These are phyloP conservation scores for Flammula alnicola DNA, from an alignment of 1,284 basidiomycete genomes.

Conservation along the genomic window DNA sequence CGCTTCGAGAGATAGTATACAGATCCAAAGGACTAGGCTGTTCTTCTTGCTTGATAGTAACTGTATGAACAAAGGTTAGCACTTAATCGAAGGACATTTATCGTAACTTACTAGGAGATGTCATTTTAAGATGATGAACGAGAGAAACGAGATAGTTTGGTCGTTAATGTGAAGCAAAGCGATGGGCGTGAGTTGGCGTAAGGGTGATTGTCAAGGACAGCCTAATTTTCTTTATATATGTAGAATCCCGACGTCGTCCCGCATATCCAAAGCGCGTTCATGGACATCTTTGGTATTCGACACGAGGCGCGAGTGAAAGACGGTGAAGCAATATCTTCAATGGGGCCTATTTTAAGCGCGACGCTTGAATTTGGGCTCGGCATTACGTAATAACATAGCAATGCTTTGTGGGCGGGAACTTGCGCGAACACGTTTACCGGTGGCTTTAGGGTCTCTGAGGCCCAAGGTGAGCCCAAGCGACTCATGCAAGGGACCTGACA, in stretches of 20 bases:
- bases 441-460: too few species aligned
- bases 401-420: too few species aligned
- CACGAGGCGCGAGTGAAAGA: background rate
- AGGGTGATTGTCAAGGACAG: background rate
- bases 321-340: too few species aligned
- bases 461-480: too few species aligned
- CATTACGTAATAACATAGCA: too few species aligned
- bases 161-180: background rate
- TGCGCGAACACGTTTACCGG: too few species aligned
- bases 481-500: too few species aligned
- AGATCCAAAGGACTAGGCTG: conserved; percentile 1
- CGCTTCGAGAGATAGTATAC: too few species aligned
- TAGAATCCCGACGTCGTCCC: too few species aligned
- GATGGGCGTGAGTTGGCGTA: background rate
- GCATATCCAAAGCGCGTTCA: too few species aligned
- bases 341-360: too few species aligned
- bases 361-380: too few species aligned
- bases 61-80: background rate
- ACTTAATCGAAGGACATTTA: background rate
- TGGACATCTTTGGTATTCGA: background rate
- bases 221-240: conserved; percentile 4
- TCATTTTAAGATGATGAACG: conserved; percentile 3
- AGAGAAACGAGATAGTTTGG: conserved; percentile 1
- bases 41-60: conserved; percentile 24
- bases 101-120: conserved; percentile 6